Evolutionary conservation across 306 rosid genomes (phyloP), one percentile per base, ranked within the genome.

Genomic region (Cucurbita ficifolia): DNA sequence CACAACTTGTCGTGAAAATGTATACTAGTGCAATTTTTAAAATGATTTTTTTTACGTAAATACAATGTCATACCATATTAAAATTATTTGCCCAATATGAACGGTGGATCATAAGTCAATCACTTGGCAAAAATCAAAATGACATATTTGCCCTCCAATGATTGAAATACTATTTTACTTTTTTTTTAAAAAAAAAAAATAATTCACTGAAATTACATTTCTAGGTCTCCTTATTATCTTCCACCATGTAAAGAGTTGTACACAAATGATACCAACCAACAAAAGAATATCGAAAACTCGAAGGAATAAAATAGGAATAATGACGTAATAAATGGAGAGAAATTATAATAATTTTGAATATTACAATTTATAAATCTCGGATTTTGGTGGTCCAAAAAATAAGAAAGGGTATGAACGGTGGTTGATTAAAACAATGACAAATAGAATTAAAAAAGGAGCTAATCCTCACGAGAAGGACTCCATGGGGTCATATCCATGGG

Each of bases 401-500:
- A 14, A 63, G 7, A 57, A 57, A 24, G 40, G 4, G 35, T 24
- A 13, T 59, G 2, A 33, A 59, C 11, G 42, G 18, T n/a, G 69
- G 69, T 36, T 24, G 19, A 61, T 61, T 36, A 58, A 58, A 58
- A 61, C 39, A 61, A 63, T 67, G 6, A 21, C 10, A 42, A 6
- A 42, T 10, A 60, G 5, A 13, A 58, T 1, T 0, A 56, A 67
- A 11, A 10, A 19, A 12, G 0, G 21, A 10, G 57, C 76, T 79
- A 79, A 62, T 80, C 85, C 40, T 46, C 86, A 29, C 76, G 17
- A 4, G 88, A 74, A 1, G 96, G 92, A 8, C 72, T 69, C 96
- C 95, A 89, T 0, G 99, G 96, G 0, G 99, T 94, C 97, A 94
- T 95, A 52, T 95, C 99, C 90, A 95, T 89, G 0, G 99, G 99